phyloP scores from a whole-genome alignment of 768 basidiomycete genomes.

The Suillus subaureus region DNA sequence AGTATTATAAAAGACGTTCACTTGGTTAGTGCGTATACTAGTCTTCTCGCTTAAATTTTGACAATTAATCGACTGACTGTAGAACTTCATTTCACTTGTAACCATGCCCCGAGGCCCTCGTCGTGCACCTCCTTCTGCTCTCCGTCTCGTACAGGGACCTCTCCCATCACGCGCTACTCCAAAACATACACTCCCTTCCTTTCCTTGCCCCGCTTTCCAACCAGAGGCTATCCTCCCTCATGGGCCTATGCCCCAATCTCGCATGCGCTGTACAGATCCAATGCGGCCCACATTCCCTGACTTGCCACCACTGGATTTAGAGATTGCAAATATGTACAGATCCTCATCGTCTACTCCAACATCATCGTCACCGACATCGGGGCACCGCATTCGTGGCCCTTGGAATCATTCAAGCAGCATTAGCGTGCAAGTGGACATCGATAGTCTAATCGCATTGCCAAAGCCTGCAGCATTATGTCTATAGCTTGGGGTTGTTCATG shows the following conservation, averaged over 20 bases:
- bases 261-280: slow-evolving; percentile 14
- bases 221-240: slow-evolving; percentile 31
- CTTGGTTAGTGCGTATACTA: background rate
- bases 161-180: slow-evolving; percentile 60
- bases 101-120: slow-evolving; percentile 53
- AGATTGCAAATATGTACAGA: slow-evolving; percentile 20
- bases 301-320: slow-evolving; percentile 27
- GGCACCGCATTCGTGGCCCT: slow-evolving; percentile 45
- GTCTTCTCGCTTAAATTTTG: background rate
- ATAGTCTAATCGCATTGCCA: slow-evolving; percentile 46
- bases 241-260: slow-evolving; percentile 22
- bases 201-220: slow-evolving; percentile 57
- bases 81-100: background rate
- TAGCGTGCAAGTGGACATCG: slow-evolving; percentile 45
- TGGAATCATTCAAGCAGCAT: slow-evolving; percentile 61
- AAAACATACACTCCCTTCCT: slow-evolving; percentile 67
- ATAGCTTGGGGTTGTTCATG: slow-evolving; percentile 9
- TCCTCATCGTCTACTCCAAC: slow-evolving; percentile 13
- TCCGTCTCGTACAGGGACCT: slow-evolving; percentile 63
- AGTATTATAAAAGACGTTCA: background rate
- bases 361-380: slow-evolving; percentile 21
- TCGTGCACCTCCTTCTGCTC: slow-evolving; percentile 66
- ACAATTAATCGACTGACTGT: background rate
- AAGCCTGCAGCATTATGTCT: slow-evolving; percentile 42
- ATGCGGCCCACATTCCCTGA: slow-evolving; percentile 19